Conservation (phyloP, 2,329 filamentous ascomycete genomes). For the Trichoderma atrobrunneum region DNA sequence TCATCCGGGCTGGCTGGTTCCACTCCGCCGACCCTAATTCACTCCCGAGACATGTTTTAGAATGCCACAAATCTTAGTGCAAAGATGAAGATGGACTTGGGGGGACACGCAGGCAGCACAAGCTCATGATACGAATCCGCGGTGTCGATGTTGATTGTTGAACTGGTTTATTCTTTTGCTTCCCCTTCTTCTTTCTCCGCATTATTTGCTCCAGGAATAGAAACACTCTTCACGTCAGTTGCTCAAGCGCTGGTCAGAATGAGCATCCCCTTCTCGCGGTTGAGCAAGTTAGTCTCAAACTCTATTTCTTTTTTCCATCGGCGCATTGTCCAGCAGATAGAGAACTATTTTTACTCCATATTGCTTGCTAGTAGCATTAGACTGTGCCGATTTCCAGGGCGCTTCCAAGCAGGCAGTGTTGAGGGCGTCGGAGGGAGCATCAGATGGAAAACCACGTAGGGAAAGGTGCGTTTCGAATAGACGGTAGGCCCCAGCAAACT, state of each 20-base stretch:
- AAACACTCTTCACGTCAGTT: background rate
- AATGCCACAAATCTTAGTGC: background rate
- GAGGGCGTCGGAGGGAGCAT: background rate
- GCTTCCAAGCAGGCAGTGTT: conserved; percentile 10
- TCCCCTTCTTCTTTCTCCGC: no score
- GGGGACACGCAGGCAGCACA: background rate
- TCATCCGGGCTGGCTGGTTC: background rate
- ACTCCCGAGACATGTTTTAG: conserved; percentile 14
- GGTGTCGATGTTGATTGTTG: background rate
- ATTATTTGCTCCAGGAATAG: background rate
- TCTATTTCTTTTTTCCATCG: background rate
- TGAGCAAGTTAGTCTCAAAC: background rate
- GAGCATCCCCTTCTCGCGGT: background rate
- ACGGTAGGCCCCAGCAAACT: conserved; percentile 3
- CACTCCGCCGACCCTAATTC: conserved; percentile 10
- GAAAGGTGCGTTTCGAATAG: background rate
- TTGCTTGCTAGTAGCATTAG: background rate
- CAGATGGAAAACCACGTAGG: conserved; percentile 4
- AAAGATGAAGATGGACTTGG: background rate
- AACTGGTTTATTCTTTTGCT: no score
- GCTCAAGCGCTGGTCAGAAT: background rate
- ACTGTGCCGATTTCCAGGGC: background rate
- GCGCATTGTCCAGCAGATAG: background rate
- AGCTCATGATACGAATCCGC: background rate
- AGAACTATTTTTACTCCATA: conserved; percentile 10